Evolutionary conservation across 1,284 basidiomycete genomes (phyloP), one percentile per base, ranked within the genome.

Genomic region (Mrakiaceae sp.): DNA sequence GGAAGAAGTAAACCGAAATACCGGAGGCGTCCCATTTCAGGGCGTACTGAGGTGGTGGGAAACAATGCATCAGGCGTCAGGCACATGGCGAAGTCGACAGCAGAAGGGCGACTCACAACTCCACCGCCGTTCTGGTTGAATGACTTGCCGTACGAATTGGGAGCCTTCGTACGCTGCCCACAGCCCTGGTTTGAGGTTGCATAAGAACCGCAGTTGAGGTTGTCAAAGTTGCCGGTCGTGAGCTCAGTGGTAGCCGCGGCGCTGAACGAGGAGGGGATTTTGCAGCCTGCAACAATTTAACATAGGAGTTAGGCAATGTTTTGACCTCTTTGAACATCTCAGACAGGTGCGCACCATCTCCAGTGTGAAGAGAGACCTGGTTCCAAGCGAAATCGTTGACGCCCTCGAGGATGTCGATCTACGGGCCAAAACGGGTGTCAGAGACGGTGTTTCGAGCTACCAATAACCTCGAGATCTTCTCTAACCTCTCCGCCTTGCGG

Each of bases 1-100:
- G 81, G 79, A 90, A 93, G 79, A 87, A 93, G 77, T 81, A 92
- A 43, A 90, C 78, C n/a, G 83, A 78, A 69, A 94, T 83, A 46
- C 89, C 90, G 61, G 78, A 76, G 64, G 79, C 76, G 72, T 84
- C 83, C 88, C 87, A 90, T 73, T 81, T 79, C 84, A 87, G 16
- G 9, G 52, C 50, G 50, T 6, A 52, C 14, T 6, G 7, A 16
- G 11, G 50, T 6, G 11, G 11, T 6, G 6, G 50, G 50, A 6
- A 12, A 52, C 14, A 1, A 5, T 6, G 8, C 14, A 52, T 52
- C 14, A 12, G 8, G 14, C 14, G 50, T 16, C 14, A 51, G 49
- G 12, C 1, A 11, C 12, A 16, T 5, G 6, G 10, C 8, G 11
- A 51, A 16, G 49, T 11, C 12, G 11, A 14, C 12, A 16, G 49